Percentiles rank a stretch among this genome's conserved stretches.
Conservation (phyloP, 768 basidiomycete genomes). For the Tylopilus sp. region DNA sequence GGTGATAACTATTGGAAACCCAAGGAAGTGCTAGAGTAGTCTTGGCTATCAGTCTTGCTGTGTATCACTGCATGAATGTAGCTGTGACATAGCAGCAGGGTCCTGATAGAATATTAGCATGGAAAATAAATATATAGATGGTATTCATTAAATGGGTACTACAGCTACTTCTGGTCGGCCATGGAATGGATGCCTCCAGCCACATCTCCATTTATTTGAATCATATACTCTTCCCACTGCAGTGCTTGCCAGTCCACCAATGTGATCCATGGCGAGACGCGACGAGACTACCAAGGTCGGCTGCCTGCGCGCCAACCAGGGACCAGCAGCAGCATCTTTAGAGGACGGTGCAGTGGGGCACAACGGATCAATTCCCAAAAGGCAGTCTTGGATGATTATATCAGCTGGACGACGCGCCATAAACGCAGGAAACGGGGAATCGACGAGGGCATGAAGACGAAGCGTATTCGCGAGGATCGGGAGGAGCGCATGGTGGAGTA, state of each 20-base stretch:
- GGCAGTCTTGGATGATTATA: constrained; percentile 41
- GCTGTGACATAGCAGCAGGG: too few species aligned
- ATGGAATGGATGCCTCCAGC: constrained; percentile 47
- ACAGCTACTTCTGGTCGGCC: constrained; percentile 36
- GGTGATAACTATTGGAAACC: constrained; percentile 28
- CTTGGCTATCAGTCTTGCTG: too few species aligned
- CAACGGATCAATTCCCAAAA: constrained; percentile 37
- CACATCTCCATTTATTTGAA: constrained; percentile 39
- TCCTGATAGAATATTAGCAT: too few species aligned
- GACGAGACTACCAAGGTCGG: constrained; percentile 39
- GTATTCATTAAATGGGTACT: constrained; percentile 24
- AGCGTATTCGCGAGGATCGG: constrained; percentile 34
- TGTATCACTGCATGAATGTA: too few species aligned
- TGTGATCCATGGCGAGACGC: constrained; percentile 41
- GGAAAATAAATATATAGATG: too few species aligned
- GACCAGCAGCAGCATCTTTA: background rate
- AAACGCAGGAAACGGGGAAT: constrained; percentile 27
- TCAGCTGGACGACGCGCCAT: constrained; percentile 35
- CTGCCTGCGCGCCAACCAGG: constrained; percentile 14
- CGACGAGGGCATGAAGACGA: constrained; percentile 28
- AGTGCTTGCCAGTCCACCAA: constrained; percentile 39
- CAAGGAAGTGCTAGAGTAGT: too few species aligned
- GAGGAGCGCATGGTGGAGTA: constrained; percentile 36
- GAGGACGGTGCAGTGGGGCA: constrained; percentile 27
- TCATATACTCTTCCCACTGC: constrained; percentile 28